Evolutionary conservation across 441 rosid species (phyloP).

Genomic region (Populus trichocarpa): DNA sequence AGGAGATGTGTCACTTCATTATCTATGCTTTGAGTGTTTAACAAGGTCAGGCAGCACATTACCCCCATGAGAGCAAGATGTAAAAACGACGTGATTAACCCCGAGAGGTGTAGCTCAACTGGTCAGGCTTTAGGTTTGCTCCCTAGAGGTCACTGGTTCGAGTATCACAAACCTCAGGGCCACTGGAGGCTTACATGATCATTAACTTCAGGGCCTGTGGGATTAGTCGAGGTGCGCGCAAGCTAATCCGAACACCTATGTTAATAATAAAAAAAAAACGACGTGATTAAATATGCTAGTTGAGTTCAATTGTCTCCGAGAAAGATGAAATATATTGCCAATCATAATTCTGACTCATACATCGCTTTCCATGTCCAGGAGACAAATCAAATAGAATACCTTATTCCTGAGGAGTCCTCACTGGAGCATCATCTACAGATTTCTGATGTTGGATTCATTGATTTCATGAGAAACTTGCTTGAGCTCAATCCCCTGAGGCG

Average conservation of each 20-base stretch:
- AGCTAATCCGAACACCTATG: too few species aligned
- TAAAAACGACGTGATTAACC: neutral
- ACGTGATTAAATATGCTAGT: neutral
- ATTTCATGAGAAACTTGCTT: constrained; percentile 63
- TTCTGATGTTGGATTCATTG: constrained; percentile 50
- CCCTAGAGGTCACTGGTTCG: too few species aligned
- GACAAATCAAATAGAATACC: constrained; percentile 64
- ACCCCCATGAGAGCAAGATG: neutral
- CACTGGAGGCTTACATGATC: too few species aligned
- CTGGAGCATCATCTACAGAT: constrained; percentile 62
- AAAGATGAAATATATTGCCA: neutral
- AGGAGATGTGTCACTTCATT: neutral
- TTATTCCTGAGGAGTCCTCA: constrained; percentile 63
- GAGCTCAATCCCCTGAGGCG: constrained; percentile 75
- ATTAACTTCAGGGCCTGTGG: too few species aligned
- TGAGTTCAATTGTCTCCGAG: neutral
- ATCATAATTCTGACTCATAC: neutral
- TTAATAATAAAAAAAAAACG: neutral
- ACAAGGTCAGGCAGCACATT: neutral
- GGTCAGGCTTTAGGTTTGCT: too few species aligned
- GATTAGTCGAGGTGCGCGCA: too few species aligned
- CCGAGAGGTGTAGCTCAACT: too few species aligned
- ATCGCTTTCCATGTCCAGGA: constrained; percentile 42
- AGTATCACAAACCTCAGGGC: too few species aligned
- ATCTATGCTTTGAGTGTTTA: neutral